These are phyloP conservation scores for Abortiporus biennis DNA, from an alignment of 1,284 basidiomycete species.

Conservation along the genomic window DNA sequence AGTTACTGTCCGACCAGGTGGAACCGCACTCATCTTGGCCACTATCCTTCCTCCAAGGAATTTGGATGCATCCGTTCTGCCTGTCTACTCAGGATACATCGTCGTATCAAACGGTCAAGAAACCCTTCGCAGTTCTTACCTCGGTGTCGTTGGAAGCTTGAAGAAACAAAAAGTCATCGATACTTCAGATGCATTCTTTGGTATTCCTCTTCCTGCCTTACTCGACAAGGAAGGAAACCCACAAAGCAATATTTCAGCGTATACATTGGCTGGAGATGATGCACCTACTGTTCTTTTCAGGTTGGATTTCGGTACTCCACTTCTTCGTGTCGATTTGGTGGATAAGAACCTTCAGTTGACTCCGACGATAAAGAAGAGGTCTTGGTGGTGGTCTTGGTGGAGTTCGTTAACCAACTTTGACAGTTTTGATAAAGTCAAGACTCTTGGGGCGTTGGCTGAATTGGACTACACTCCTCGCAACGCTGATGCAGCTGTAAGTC, in stretches of 20 bases:
- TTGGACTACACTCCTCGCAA: conserved; percentile 32
- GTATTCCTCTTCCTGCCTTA: conserved; percentile 34
- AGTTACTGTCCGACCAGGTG: conserved; percentile 28
- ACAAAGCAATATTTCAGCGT: conserved; percentile 35
- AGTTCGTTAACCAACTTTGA: conserved; percentile 16
- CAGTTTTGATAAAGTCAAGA: conserved; percentile 31
- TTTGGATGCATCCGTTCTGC: conserved; percentile 40
- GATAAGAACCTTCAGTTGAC: conserved; percentile 22
- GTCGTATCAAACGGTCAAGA: conserved; percentile 37
- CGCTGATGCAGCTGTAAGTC: conserved; percentile 28
- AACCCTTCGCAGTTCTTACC: conserved; percentile 41
- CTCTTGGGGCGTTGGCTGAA: conserved; percentile 33
- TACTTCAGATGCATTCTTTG: conserved; percentile 41
- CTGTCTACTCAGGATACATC: conserved; percentile 58
- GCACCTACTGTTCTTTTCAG: conserved; percentile 39
- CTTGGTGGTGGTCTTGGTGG: conserved; percentile 11
- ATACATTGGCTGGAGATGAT: conserved; percentile 43
- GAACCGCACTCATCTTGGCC: conserved; percentile 23
- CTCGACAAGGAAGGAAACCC: conserved; percentile 35
- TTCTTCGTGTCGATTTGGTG: conserved; percentile 40
- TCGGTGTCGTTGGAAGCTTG: conserved; percentile 41
- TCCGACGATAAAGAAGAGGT: conserved; percentile 19
- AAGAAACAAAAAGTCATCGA: conserved; percentile 45
- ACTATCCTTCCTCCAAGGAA: conserved; percentile 35
- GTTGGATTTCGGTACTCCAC: conserved; percentile 49